Evolutionary conservation across 139 green algal species (phyloP), one percentile per base, ranked within the genome.

Genomic region (Coccomyxa sp.): DNA sequence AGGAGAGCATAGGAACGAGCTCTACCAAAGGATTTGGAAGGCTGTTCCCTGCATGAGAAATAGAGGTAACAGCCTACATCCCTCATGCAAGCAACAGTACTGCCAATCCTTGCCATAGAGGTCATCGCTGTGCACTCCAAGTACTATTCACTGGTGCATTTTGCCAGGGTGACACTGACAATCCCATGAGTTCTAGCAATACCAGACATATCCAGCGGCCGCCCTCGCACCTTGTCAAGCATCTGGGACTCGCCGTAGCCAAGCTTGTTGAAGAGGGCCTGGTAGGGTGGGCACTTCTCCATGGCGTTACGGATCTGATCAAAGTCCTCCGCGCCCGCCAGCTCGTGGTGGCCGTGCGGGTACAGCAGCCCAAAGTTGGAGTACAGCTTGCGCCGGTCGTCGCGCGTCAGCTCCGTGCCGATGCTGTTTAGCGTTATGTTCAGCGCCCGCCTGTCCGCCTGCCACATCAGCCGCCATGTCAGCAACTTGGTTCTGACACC

Each of bases 361-460:
- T 98, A 97, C 77, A 99, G 91, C 63, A 97, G 88, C 0, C 96
- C 96, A 86, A 99, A 97, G 86, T 97, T 95, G 86, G 92, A 95
- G 92, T 98, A 99, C 66, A 99, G 90, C 89, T 96, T 96, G 82
- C 94, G 92, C 68, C 96, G 90, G 89, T 99, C 96, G 84, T 99
- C 96, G 18, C 96, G 93, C 12, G 96, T 98, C 32, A 99, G 91
- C 89, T 99, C 96, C 0, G 95, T 98, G 66, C 96, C 96, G 51
- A 99, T 97, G 28, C 87, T 94, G 94, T 99, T 99, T 67, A 99
- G 91, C 1, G 97, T 99, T 89, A 99, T 99, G 92, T 98, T 98
- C 23, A 99, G 90, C 18, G 96, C 97, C 3, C 97, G 91, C 30
- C 96, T 87, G 90, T 99, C 97, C 23, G 97, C 97, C 92, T 97